phyloP scores from a whole-genome alignment of 202 grass and related monocot species.

The Setaria italica region DNA sequence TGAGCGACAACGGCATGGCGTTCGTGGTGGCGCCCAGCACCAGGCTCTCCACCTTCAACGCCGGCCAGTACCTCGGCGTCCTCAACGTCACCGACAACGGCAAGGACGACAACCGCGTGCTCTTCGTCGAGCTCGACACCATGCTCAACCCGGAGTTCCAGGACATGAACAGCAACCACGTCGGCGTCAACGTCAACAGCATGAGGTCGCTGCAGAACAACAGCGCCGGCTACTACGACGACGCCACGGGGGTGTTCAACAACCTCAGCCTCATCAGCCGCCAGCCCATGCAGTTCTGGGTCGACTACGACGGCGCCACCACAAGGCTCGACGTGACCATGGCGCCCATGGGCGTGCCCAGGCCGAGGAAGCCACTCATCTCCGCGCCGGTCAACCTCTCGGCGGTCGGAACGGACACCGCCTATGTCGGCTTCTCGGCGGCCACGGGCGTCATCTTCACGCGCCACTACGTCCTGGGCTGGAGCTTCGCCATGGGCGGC shows the following conservation, averaged over 20 bases:
- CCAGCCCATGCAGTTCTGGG: conserved; percentile 60
- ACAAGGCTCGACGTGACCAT: conserved; percentile 53
- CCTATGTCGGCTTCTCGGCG: conserved; percentile 52
- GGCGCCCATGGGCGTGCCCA: conserved; percentile 45
- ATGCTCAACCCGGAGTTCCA: conserved; percentile 63
- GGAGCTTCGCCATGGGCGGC: conserved; percentile 56
- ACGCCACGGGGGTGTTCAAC: conserved; percentile 48
- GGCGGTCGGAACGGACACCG: conserved; percentile 44
- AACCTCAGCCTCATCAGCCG: conserved; percentile 64
- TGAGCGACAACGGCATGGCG: conserved; percentile 64
- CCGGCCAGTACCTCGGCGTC: conserved; percentile 62
- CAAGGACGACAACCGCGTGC: conserved; percentile 34
- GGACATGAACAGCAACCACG: conserved; percentile 73
- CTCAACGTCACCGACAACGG: conserved; percentile 58
- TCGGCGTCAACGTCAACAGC: conserved; percentile 64
- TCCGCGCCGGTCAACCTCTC: conserved; percentile 59
- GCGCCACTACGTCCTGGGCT: conserved; percentile 58
- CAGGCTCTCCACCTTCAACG: conserved; percentile 54
- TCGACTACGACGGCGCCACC: conserved; percentile 56
- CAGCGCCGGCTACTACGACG: conserved; percentile 43
- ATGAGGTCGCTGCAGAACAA: conserved; percentile 45
- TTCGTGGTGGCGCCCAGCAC: conserved; percentile 57
- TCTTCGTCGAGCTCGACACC: conserved; percentile 72
- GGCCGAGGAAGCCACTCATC: conserved; percentile 49
- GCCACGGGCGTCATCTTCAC: conserved; percentile 60